Base-by-base conservation (phyloP, 2,329 filamentous ascomycete genomes). In the Aspergillus sojae region DNA sequence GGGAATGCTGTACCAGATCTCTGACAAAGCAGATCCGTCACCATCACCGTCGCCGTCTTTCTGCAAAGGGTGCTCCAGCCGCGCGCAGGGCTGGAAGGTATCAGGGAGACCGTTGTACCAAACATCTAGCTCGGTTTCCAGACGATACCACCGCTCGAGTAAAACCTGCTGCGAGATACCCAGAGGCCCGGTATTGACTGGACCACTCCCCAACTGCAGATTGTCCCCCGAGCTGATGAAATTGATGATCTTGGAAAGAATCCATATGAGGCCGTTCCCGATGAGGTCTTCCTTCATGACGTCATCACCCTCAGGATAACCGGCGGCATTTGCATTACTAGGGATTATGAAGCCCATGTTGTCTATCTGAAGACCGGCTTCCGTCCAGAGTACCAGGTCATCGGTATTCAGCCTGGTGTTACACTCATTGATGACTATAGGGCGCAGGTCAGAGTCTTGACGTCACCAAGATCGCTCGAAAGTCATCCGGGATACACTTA, bases 211-310 rank as follows among this genome's bases (percentile, higher is more conserved):
- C 36, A 72, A 69, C 52, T 73, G 78, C 4, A 85, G 70, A 5
- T 83, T 82, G 62, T 88, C 86, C 0, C 86, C 85, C 0, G 83
- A 81, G 7, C 84, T 86, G 61, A 89, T 84, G 71, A 86, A 89
- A 70, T 91, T 90, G 58, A 89, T 84, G 5, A 90, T 83, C 68
- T 90, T 90, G 7, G 87, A 85, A 63, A 88, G 80, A 10, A 91
- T 82, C 88, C 88, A 91, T 6, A 89, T 83, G 4, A 91, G 73
- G 0, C 86, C 85, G 68, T 91, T 90, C 46, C 83, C 85, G 59
- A 88, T 85, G 64, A 88, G 81, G 65, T 90, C 88, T 74, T 90
- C 88, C 62, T 83, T 82, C 81, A 88, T 88, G 12, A 82, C 65
- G 19, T 74, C 74, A 46, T 78, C 75, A n/a, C 70, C 75, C 53